Percentiles rank a stretch among this genome's conserved stretches.
Evolutionary conservation across 2,329 filamentous ascomycete genomes (phyloP).

Genomic region (Colletotrichum viniferum): DNA sequence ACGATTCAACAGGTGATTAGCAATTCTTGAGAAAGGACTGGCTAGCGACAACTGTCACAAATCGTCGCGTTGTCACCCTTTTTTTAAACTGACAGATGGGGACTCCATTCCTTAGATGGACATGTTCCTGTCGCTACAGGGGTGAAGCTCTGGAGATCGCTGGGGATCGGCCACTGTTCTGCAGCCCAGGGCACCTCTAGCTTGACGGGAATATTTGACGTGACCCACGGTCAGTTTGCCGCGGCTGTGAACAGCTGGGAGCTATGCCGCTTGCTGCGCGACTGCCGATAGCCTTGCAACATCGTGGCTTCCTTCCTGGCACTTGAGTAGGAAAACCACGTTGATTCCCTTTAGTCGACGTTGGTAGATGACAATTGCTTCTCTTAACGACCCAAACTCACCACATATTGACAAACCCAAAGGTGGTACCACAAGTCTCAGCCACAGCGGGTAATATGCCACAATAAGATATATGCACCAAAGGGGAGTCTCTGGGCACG

Average conservation of each 20-base stretch:
- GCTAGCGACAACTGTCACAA: background rate
- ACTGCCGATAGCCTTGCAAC: background rate
- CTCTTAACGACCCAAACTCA: background rate
- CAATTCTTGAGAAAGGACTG: background rate
- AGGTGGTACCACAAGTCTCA: background rate
- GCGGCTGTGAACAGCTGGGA: background rate
- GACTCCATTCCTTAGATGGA: background rate
- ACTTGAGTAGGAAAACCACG: background rate
- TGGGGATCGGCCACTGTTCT: slow-evolving; percentile 5
- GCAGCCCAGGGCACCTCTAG: background rate
- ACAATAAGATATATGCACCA: background rate
- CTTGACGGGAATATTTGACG: background rate
- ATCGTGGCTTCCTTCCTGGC: background rate
- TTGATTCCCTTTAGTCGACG: background rate
- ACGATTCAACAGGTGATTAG: background rate
- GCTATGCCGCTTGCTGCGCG: background rate
- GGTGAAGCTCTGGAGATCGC: slow-evolving; percentile 18
- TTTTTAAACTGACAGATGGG: background rate
- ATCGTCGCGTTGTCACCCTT: background rate
- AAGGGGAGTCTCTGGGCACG: background rate
- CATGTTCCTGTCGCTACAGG: slow-evolving; percentile 11
- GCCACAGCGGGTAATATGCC: background rate
- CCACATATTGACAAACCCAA: background rate
- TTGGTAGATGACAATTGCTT: background rate
- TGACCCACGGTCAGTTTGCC: background rate